Conservation (phyloP, 768 basidiomycete species). For the Cystobasidium onofrii region DNA sequence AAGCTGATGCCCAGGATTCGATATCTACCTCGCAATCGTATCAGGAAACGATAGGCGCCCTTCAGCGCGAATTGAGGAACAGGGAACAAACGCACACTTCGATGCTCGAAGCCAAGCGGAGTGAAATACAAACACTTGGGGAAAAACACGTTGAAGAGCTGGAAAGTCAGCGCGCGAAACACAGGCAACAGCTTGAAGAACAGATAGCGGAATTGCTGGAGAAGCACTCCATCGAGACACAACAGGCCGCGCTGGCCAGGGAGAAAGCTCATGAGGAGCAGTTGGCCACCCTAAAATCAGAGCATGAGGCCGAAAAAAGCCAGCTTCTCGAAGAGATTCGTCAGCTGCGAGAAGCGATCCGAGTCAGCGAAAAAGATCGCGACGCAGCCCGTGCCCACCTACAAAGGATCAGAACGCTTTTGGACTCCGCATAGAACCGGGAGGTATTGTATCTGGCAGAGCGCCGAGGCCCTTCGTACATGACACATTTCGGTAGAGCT, state of each 20-base stretch:
- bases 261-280: not conserved
- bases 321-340: not conserved
- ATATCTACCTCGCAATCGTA: not conserved
- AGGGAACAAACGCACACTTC: not conserved
- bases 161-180: not conserved
- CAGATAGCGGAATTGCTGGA: not conserved
- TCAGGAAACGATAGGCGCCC: not conserved
- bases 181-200: not conserved
- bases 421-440: not conserved
- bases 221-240: not conserved
- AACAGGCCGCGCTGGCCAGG: not conserved
- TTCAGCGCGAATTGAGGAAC: not conserved
- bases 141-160: not conserved
- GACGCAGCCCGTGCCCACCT: not conserved
- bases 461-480: no score
- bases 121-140: not conserved
- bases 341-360: not conserved
- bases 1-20: not conserved
- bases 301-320: not conserved
- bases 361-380: not conserved
- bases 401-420: not conserved
- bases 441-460: no score
- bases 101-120: no score
- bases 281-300: not conserved
- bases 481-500: no score